Base-by-base conservation (phyloP, 2,329 filamentous ascomycete genomes). In the Alternaria brassicae region DNA sequence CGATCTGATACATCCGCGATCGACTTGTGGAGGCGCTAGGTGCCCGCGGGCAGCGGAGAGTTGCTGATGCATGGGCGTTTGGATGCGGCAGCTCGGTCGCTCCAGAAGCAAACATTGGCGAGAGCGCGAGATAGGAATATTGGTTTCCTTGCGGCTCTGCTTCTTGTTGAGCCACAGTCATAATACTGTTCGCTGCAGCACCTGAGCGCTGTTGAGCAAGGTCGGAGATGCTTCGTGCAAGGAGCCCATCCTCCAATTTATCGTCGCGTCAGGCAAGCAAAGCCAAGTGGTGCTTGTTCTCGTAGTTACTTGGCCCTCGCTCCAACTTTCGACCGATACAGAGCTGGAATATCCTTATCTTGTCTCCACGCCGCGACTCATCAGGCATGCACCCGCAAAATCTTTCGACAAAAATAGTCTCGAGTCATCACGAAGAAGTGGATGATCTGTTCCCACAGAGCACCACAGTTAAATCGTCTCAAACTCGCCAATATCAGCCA, bases 31-130 rank as follows among this genome's bases (percentile, higher is more conserved):
- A 47, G n/a, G 39, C 55, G 39, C 56, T 60, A 60, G 61, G 57
- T 36, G 41, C 27, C 63, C 63, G 59, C 56, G 63, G 63, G 49
- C n/a, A 30, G 56, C 59, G 52, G 30, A 32, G 25, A 28, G 42
- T n/a, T 21, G 36, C 25, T 41, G 37, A 37, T 52, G 44, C 44
- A 19, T 52, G 25, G 17, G 49, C 27, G 37, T 40, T 19, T 40
- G 27, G 25, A 23, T 13, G 2, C 9, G 15, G 37, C 37, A 21
- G 49, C 17, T 40, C 36, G 10, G 36, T n/a, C n/a, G 37, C 19
- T 12, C 21, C 49, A 41, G 28, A 52, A 52, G 49, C 27, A 48
- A 48, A 36, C 36, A 12, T 34, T 15, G 32, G 17, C 37, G n/a
- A 12, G 30, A n/a, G 19, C 37, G 7, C 36, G n/a, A 40, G 37